Base-by-base conservation (phyloP, 345 rosid species). In the Raphanus sativus region DNA sequence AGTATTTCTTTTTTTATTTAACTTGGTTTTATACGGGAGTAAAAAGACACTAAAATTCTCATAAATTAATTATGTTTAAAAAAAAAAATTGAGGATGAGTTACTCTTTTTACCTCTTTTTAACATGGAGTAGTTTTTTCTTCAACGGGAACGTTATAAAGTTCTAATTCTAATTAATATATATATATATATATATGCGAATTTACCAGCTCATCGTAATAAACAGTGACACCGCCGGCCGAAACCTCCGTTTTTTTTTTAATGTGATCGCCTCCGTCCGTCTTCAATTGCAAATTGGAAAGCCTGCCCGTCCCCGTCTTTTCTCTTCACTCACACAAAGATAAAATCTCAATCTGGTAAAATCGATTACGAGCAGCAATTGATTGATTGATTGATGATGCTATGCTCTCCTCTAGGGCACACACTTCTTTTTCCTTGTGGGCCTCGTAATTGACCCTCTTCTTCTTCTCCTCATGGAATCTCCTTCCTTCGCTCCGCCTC, bases 201-300 rank as follows among this genome's bases (percentile, higher is more conserved):
- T 29, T 15, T 42, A 2, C 16, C 68, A 75, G 67, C 67, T 21
- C 67, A 75, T 42, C 61, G 32, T 45, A 34, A 75, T 40, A 67
- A 13, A 48, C 74, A 61, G 69, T 69, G 38, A 69, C 69, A 76
- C 55, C 80, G 74, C 80, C 69, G 80, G 74, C 54, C 40, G 63
- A 69, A 50, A 62, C 10, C 29, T 69, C 65, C 70, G 65, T 54
- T 26, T 29, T 21, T 21, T 21, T 21, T 21, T 21, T n/a, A n/a
- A 8, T 10, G 28, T 70, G 75, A 77, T 77, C 56, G 59, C 24
- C 9, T 40, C 69, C 54, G 50, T 42, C 25, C 21, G 15, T 33
- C 42, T 24, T 13, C 24, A 32, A 7, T 75, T 54, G 67, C 68
- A 3, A 69, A 52, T 68, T 45, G 73, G 73, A 45, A 58, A 69